Percentiles rank a stretch among this genome's conserved stretches.
Evolutionary conservation across 805 yeast genomes (phyloP).

Genomic region (Zygotorulaspora chibaensis): DNA sequence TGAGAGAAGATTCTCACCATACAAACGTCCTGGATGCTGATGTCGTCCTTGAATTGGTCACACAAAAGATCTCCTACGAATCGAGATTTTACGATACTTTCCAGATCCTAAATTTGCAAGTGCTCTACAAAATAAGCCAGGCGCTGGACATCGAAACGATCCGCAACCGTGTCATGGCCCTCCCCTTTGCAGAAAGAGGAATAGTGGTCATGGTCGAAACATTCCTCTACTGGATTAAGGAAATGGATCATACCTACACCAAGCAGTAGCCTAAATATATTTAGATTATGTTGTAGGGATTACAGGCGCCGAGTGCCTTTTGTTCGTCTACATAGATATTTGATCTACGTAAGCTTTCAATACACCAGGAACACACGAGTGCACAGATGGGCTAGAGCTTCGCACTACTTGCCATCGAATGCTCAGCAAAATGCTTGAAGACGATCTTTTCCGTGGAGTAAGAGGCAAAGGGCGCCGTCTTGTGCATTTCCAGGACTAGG

Average conservation of each 20-base stretch:
- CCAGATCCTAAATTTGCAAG: slow-evolving; percentile 41
- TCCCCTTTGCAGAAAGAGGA: slow-evolving; percentile 23
- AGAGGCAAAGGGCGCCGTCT: too few species aligned
- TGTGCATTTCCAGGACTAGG: too few species aligned
- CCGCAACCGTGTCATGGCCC: slow-evolving; percentile 20
- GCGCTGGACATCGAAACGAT: slow-evolving; percentile 21
- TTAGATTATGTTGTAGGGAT: background rate
- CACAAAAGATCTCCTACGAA: slow-evolving; percentile 56
- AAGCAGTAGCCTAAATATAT: background rate
- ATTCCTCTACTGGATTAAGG: slow-evolving; percentile 23
- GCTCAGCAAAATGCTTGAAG: too few species aligned
- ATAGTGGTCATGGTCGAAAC: slow-evolving; percentile 21
- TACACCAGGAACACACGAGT: too few species aligned
- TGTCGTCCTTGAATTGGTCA: slow-evolving; percentile 40
- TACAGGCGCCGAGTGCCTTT: too few species aligned
- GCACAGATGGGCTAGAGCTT: too few species aligned
- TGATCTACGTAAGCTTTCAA: too few species aligned
- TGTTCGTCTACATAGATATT: too few species aligned
- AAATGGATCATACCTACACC: slow-evolving; percentile 8
- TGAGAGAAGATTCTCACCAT: slow-evolving; percentile 16
- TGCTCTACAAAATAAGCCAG: slow-evolving; percentile 39
- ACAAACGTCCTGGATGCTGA: slow-evolving; percentile 33
- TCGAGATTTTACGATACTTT: slow-evolving; percentile 60
- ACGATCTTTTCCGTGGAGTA: too few species aligned
- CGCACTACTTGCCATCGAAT: too few species aligned